Evolutionary conservation across 768 basidiomycete genomes (phyloP), one percentile per base, ranked within the genome.

Genomic region (Cubamyces sp.): DNA sequence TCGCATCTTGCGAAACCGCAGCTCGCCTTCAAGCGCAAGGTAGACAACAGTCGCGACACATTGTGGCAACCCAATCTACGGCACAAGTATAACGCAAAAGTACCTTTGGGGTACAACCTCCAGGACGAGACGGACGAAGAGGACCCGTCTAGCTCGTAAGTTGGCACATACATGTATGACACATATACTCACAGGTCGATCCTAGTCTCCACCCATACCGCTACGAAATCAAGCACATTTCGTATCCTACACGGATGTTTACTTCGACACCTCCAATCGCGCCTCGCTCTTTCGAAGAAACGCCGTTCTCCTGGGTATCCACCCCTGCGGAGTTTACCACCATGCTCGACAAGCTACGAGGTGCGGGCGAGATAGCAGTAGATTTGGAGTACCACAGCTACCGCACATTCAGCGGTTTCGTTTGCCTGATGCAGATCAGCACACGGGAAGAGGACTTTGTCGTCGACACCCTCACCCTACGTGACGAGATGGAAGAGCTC

Each of bases 331-430:
- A 78, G 5, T 79, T 97, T 45, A 74, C 82, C 14, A 71, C 69
- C 34, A 87, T 97, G 84, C 78, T 96, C 4, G 81, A 80, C 14
- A 81, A 83, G 59, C 81, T 98, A n/a, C 82, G 82, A 26, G 70
- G 73, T 5, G 82, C 80, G n/a, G 76, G 75, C 25, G 95, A 96
- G 73, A 86, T 98, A 55, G 96, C 97, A 0, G 82, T 99, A 25
- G 97, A 99, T 75, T 78, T 99, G 28, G 96, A 99, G 75, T 91
- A 98, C 71, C 95, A 98, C 79, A 89, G 84, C 64, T 92, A 90
- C 68, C 83, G 95, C 40, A 87, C 89, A 4, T 98, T 90, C 72
- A 74, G 75, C 12, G 96, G 97, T 2, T 94, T 98, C 69, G 81
- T 97, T 25, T 97, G 95, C 70, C 77, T 99, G 57, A 96, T 98